Percentiles rank a stretch among this genome's conserved stretches.
These are phyloP conservation scores for Thozetella sp. DNA, from an alignment of 495 filamentous ascomycete genomes.

Conservation along the genomic window DNA sequence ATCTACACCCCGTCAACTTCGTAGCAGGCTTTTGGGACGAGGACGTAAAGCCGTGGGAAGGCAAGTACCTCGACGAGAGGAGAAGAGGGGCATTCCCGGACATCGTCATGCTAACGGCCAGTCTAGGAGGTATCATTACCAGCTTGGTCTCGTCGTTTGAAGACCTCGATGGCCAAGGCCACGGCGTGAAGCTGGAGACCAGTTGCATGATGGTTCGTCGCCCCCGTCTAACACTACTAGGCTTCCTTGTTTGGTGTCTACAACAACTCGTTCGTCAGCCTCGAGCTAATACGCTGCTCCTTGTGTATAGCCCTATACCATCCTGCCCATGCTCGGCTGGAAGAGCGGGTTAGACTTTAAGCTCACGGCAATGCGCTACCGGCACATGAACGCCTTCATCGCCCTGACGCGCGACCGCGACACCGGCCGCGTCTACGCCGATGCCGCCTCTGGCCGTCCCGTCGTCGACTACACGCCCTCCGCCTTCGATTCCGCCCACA, in stretches of 20 bases:
- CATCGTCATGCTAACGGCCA: not conserved
- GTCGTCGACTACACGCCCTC: slow-evolving; percentile 70
- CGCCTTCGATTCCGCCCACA: slow-evolving; percentile 67
- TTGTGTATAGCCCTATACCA: slow-evolving; percentile 23
- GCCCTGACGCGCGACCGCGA: slow-evolving; percentile 72
- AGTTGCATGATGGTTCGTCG: slow-evolving; percentile 58
- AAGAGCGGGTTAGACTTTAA: slow-evolving; percentile 68
- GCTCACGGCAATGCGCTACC: slow-evolving; percentile 57
- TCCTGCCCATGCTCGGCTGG: slow-evolving; percentile 65
- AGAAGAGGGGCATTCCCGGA: slow-evolving; percentile 9
- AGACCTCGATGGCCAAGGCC: slow-evolving; percentile 77
- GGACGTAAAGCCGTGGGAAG: slow-evolving; percentile 77
- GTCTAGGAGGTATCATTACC: slow-evolving; percentile 65
- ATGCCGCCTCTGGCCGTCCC: slow-evolving; percentile 65
- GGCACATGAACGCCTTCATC: slow-evolving; percentile 69
- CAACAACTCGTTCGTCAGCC: not conserved
- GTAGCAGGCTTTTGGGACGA: slow-evolving; percentile 65
- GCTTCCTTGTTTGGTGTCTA: slow-evolving; percentile 1
- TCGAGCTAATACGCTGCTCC: not conserved
- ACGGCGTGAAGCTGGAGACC: slow-evolving; percentile 81
- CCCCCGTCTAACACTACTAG: slow-evolving; percentile 6
- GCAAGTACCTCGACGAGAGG: slow-evolving; percentile 22
- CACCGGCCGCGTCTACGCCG: slow-evolving; percentile 72
- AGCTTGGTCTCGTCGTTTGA: slow-evolving; percentile 76
- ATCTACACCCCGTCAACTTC: slow-evolving; percentile 74